A percentile compares a stretch with the other conserved stretches of the same genome.
phyloP scores from a whole-genome alignment of 257 asterid genomes.

The Scutellaria minor region DNA sequence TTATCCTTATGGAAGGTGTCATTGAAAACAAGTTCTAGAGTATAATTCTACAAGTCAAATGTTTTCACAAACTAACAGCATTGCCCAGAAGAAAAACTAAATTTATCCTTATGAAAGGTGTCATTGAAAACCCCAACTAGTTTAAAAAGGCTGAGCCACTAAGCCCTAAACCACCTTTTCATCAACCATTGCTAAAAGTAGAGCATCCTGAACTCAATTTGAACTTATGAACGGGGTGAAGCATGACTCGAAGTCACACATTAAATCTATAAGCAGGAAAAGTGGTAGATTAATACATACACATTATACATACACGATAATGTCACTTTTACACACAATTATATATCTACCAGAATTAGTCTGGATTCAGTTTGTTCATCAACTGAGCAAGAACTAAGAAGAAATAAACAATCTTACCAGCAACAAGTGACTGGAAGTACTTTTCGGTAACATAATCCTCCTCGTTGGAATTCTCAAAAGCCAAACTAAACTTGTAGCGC shows the following conservation, averaged over 20 bases:
- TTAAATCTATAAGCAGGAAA: neutral
- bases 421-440: constrained; percentile 94
- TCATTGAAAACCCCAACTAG: constrained; percentile 8
- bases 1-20: neutral
- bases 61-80: too few species aligned
- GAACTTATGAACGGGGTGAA: too few species aligned
- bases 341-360: neutral
- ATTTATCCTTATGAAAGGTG: too few species aligned
- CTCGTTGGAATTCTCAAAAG: constrained; percentile 96
- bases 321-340: neutral
- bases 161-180: too few species aligned
- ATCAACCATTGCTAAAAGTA: neutral
- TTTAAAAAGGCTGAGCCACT: neutral
- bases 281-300: neutral
- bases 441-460: constrained; percentile 98
- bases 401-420: constrained; percentile 59
- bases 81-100: too few species aligned
- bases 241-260: neutral
- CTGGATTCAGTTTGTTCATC: constrained; percentile 26
- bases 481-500: constrained; percentile 91
- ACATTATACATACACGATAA: neutral
- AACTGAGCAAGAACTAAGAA: constrained; percentile 21
- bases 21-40: too few species aligned
- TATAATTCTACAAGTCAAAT: too few species aligned
- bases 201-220: constrained; percentile 10